Conservation (phyloP, 2,329 filamentous ascomycete species). For the Sarocladium oryzae region DNA sequence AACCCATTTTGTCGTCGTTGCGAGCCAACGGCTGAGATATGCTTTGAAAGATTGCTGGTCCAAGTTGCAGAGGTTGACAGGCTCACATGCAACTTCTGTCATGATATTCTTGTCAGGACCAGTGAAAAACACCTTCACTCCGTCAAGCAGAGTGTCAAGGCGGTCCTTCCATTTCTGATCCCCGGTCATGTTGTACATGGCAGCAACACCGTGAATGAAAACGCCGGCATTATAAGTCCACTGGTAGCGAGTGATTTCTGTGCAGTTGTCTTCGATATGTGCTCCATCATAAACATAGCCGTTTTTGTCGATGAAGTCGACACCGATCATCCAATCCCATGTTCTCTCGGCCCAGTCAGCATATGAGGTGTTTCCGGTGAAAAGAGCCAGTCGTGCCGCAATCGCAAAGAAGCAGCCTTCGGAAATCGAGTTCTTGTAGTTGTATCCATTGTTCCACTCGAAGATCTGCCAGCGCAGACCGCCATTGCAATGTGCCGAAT, state of each 20-base stretch:
- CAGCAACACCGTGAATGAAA: constrained; percentile 59
- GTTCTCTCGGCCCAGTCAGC: constrained; percentile 67
- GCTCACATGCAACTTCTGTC: constrained; percentile 61
- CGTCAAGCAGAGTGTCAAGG: constrained; percentile 49
- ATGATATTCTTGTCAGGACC: constrained; percentile 49
- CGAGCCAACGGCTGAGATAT: constrained; percentile 56
- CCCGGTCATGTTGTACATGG: constrained; percentile 59
- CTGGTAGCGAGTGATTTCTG: constrained; percentile 51
- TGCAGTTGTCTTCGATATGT: constrained; percentile 51
- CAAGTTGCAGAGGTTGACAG: constrained; percentile 51
- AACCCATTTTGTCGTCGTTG: constrained; percentile 55
- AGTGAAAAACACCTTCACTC: constrained; percentile 48
- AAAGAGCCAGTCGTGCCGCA: constrained; percentile 63
- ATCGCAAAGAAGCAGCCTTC: constrained; percentile 58
- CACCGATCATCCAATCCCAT: constrained; percentile 60
- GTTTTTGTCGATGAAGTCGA: constrained; percentile 52
- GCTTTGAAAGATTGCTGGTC: constrained; percentile 61
- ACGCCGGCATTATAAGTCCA: constrained; percentile 66
- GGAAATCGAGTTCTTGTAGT: constrained; percentile 66
- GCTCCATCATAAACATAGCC: constrained; percentile 60
- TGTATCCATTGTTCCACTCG: constrained; percentile 72
- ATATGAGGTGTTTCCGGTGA: constrained; percentile 73
- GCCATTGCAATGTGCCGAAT: constrained; percentile 60
- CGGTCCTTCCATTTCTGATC: constrained; percentile 50
- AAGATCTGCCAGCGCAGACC: constrained; percentile 84